Percentiles rank a stretch among this genome's conserved stretches.
Conservation (phyloP, 352 stramenopile species). For the Globisporangium cystogenes region DNA sequence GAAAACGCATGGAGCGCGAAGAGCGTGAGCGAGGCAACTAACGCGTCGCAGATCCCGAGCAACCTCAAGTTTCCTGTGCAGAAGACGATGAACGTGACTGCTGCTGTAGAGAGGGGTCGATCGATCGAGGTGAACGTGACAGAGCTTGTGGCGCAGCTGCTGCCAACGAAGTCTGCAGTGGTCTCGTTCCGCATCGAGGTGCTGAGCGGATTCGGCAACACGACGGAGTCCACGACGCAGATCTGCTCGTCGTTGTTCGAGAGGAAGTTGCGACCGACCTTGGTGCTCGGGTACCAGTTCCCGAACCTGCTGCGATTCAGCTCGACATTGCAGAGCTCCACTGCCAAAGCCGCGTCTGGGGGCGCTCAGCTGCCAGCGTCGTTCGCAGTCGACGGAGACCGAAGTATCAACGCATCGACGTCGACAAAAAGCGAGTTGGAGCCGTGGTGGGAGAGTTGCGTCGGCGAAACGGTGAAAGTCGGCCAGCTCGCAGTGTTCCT, state of each 20-base stretch:
- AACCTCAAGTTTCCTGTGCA: constrained; percentile 17
- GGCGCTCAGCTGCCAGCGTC: constrained; percentile 11
- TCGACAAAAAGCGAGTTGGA: constrained; percentile 27
- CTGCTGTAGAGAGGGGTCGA: constrained; percentile 40
- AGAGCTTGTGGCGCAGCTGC: constrained; percentile 24
- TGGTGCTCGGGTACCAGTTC: constrained; percentile 40
- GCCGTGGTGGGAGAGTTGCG: constrained; percentile 52
- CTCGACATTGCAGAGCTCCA: constrained; percentile 34
- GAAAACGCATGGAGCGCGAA: constrained; percentile 40
- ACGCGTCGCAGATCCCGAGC: constrained; percentile 4
- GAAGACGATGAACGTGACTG: constrained; percentile 27
- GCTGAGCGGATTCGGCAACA: constrained; percentile 19
- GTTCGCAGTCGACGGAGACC: constrained; percentile 23
- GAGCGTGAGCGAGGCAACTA: constrained; percentile 16
- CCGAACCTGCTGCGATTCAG: constrained; percentile 27
- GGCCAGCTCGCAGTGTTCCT: constrained; percentile 55
- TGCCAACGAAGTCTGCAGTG: constrained; percentile 32
- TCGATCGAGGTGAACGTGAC: constrained; percentile 52
- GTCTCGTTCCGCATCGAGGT: constrained; percentile 53
- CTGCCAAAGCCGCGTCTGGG: constrained; percentile 6
- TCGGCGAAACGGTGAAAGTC: constrained; percentile 30
- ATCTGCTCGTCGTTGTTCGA: constrained; percentile 66
- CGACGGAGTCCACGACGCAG: constrained; percentile 30
- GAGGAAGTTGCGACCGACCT: constrained; percentile 32
- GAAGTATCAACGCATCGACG: constrained; percentile 10